Evolutionary conservation across 2,329 filamentous ascomycete species (phyloP), one percentile per base, ranked within the genome.

Genomic region (Colletotrichum horii): DNA sequence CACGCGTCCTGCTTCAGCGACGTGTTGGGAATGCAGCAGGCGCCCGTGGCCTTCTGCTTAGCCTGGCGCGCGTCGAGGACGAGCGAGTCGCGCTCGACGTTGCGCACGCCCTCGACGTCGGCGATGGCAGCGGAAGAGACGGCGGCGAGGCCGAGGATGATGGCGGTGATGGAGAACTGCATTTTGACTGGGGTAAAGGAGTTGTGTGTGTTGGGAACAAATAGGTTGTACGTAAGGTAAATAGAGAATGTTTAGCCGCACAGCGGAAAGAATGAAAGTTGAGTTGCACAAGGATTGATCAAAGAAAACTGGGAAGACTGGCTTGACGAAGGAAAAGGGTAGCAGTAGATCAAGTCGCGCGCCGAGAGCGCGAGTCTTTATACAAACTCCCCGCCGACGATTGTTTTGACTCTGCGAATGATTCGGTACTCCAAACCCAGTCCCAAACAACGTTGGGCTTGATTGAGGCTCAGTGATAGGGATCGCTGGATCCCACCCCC

Each of bases 1-100:
- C 83, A 84, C 38, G 80, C 70, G 75, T 84, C 83, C 74, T 84
- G 81, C 82, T 84, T 84, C 28, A 84, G 77, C 62, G 69, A 80
- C 6, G 80, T 83, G 74, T 80, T 80, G 71, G 81, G 78, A 19
- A 83, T 80, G 75, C 83, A 84, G 81, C 83, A 84, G 22, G 75
- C 74, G 26, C 83, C 83, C n/a, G 52, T 79, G 26, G 83, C 81
- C 11, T 82, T 79, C n/a, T n/a, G n/a, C n/a, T 82, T 80, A 78
- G 84, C 84, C 76, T 83, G 82, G 60, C 79, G 81, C n/a, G 70
- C 74, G 58, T 80, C 62, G 55, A 74, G 11, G 7, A 68, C 36
- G 38, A 74, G 28, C 9, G 43, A 8, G 26, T 30, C 11, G 8
- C 68, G 58, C 38, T 62, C 58, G 16, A 62, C 30, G 30, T 65